phyloP scores from a whole-genome alignment of 257 asterid genomes.

The Lithospermum erythrorhizon region DNA sequence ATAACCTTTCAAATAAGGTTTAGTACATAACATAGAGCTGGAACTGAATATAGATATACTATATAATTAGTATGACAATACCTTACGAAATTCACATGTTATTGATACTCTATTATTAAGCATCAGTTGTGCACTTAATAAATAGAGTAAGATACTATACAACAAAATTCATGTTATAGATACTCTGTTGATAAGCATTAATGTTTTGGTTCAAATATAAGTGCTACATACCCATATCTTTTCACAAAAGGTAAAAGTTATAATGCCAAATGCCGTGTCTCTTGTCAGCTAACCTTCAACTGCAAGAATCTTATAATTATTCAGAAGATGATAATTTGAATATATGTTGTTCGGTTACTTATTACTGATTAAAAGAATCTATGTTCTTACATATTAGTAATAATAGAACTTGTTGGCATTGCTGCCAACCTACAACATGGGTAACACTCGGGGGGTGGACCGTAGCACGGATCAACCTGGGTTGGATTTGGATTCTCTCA shows the following conservation, averaged over 20 bases:
- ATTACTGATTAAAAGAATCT: neutral
- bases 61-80: neutral
- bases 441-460: no score
- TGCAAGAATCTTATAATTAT: neutral
- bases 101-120: neutral
- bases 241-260: neutral
- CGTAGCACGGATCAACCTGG: no score
- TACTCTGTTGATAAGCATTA: no score
- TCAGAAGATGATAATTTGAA: neutral
- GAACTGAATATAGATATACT: slow-evolving; percentile 2
- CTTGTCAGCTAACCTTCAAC: neutral
- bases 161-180: no score
- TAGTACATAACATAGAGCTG: slow-evolving; percentile 1
- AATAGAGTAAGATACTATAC: neutral
- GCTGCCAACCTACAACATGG: no score
- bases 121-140: neutral
- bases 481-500: no score
- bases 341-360: neutral
- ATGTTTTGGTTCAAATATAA: neutral
- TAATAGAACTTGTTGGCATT: neutral
- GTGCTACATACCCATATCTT: neutral
- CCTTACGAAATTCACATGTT: slow-evolving; percentile 1
- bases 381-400: neutral
- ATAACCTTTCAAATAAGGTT: neutral
- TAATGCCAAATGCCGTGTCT: neutral